Conservation (phyloP, 331 rosid genomes). For the Prunus yedoensis region DNA sequence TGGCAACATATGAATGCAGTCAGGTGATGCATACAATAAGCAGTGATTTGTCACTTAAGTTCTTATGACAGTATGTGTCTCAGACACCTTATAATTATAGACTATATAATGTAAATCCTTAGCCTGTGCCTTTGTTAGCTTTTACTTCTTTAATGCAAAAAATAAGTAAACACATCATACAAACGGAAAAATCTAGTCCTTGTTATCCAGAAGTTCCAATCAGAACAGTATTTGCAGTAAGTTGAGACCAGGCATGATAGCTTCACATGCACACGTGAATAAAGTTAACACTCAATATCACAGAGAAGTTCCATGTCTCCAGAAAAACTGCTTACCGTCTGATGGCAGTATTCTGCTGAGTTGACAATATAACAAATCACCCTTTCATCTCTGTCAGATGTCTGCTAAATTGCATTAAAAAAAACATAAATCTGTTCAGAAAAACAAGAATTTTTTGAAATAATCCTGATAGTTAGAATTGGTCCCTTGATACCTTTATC, state of each 20-base stretch:
- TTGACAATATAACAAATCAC: constrained; percentile 96
- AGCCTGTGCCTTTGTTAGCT: neutral
- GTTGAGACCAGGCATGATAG: neutral
- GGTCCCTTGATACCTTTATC: constrained; percentile 69
- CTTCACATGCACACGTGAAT: neutral
- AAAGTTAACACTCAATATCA: neutral
- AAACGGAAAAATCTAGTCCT: neutral
- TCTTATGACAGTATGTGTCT: neutral
- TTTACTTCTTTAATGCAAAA: neutral
- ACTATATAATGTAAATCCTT: neutral
- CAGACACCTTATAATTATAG: neutral
- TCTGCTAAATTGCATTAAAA: constrained; percentile 54
- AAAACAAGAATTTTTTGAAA: constrained; percentile 14
- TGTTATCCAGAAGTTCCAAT: neutral
- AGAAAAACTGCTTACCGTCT: constrained; percentile 70
- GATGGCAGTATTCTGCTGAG: constrained; percentile 96
- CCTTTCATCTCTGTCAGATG: constrained; percentile 95
- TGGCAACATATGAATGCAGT: neutral
- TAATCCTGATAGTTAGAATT: constrained; percentile 10
- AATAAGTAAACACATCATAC: neutral
- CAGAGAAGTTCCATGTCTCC: constrained; percentile 7
- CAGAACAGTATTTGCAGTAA: neutral
- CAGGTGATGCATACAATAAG: neutral
- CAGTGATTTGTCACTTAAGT: neutral
- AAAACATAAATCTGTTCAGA: constrained; percentile 18